Evolutionary conservation across 2,329 filamentous ascomycete genomes (phyloP).

Genomic region (Ceratocystiopsis minuta): DNA sequence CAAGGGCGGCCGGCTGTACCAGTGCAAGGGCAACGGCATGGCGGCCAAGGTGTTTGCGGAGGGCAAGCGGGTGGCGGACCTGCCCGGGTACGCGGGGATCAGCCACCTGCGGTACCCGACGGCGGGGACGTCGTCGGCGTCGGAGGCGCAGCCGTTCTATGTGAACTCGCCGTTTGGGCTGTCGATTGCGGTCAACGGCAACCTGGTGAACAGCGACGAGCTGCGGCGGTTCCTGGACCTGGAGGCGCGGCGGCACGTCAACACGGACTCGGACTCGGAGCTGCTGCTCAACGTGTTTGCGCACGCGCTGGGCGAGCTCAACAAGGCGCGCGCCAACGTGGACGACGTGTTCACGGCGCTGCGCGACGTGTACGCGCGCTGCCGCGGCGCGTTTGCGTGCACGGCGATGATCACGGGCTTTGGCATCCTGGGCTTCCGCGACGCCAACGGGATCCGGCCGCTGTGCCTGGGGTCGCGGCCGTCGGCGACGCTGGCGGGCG

Average conservation of each 20-base stretch:
- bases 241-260: slow-evolving; percentile 70
- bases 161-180: slow-evolving; percentile 77
- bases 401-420: slow-evolving; percentile 74
- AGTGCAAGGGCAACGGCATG: slow-evolving; percentile 83
- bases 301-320: slow-evolving; percentile 64
- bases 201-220: slow-evolving; percentile 60
- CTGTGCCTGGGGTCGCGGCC: slow-evolving; percentile 60
- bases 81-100: slow-evolving; percentile 25
- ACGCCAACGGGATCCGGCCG: slow-evolving; percentile 67
- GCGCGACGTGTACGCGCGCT: slow-evolving; percentile 53
- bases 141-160: slow-evolving; percentile 85
- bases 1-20: slow-evolving; percentile 62
- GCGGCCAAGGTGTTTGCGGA: slow-evolving; percentile 58
- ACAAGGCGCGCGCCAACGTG: slow-evolving; percentile 67
- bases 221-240: slow-evolving; percentile 55
- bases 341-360: slow-evolving; percentile 64
- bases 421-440: slow-evolving; percentile 61
- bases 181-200: slow-evolving; percentile 70
- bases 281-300: slow-evolving; percentile 80
- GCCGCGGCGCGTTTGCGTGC: slow-evolving; percentile 64
- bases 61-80: slow-evolving; percentile 40
- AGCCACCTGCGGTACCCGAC: slow-evolving; percentile 82
- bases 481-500: slow-evolving; percentile 41
- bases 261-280: slow-evolving; percentile 79
- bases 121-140: slow-evolving; percentile 50